Conservation (phyloP, 768 basidiomycete species). For the Tricholoma bakamatsutake region DNA sequence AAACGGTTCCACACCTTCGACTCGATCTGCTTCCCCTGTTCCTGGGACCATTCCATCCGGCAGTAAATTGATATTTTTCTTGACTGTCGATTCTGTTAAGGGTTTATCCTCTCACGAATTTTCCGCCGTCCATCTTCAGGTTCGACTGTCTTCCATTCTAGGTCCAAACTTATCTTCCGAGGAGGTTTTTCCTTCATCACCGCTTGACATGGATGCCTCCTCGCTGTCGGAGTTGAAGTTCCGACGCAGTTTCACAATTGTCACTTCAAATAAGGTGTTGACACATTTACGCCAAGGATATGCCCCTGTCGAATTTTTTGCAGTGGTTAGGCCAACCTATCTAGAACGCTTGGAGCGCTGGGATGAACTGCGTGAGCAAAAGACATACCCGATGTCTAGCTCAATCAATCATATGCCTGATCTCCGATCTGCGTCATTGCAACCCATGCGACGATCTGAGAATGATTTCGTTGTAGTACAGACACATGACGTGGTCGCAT, state of each 20-base stretch:
- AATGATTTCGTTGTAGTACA: slow-evolving; percentile 87
- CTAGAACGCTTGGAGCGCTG: slow-evolving; percentile 86
- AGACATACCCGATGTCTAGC: slow-evolving; percentile 35
- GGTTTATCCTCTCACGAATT: slow-evolving; percentile 92
- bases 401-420: slow-evolving; percentile 32
- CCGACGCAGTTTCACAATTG: slow-evolving; percentile 75
- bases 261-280: slow-evolving; percentile 67
- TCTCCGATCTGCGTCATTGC: slow-evolving; percentile 36
- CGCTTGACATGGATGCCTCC: slow-evolving; percentile 66
- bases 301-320: slow-evolving; percentile 89
- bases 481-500: slow-evolving; percentile 85
- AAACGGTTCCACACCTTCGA: slow-evolving; percentile 58
- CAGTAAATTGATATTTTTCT: slow-evolving; percentile 77
- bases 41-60: slow-evolving; percentile 65
- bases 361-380: slow-evolving; percentile 88
- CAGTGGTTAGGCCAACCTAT: slow-evolving; percentile 73
- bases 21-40: slow-evolving; percentile 70
- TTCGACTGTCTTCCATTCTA: slow-evolving; percentile 81
- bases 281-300: slow-evolving; percentile 70
- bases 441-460: slow-evolving; percentile 89
- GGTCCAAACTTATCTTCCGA: slow-evolving; percentile 66
- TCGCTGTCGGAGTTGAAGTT: slow-evolving; percentile 79
- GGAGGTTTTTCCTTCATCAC: slow-evolving; percentile 74
- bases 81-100: slow-evolving; percentile 83
- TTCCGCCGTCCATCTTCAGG: slow-evolving; percentile 77